Conservation (phyloP, 345 rosid species). For the Citrus sp. region DNA sequence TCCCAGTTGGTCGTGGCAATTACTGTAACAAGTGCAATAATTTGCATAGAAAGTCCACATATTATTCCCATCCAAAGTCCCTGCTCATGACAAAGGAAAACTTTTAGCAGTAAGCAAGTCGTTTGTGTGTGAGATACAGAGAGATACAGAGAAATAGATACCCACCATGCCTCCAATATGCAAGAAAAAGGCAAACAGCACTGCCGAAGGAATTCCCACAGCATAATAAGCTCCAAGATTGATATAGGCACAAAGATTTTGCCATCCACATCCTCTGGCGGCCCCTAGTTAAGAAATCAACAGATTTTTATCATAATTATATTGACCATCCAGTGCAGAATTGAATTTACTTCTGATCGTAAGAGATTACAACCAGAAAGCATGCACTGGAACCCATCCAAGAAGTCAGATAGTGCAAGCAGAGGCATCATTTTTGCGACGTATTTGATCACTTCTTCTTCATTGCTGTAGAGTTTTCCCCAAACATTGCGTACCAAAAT, state of each 20-base stretch:
- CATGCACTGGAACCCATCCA: slow-evolving; percentile 49
- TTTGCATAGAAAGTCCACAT: slow-evolving; percentile 36
- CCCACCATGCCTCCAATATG: slow-evolving; percentile 44
- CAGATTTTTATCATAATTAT: background rate
- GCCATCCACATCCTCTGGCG: slow-evolving; percentile 60
- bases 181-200: slow-evolving; percentile 35
- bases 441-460: slow-evolving; percentile 32
- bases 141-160: background rate
- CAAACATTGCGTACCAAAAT: slow-evolving; percentile 37
- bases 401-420: slow-evolving; percentile 38
- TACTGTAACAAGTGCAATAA: slow-evolving; percentile 35
- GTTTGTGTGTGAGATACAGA: background rate
- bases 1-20: slow-evolving; percentile 38
- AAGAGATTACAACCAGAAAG: slow-evolving; percentile 37
- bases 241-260: slow-evolving; percentile 36
- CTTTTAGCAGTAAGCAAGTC: background rate
- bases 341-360: background rate
- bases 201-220: slow-evolving; percentile 43
- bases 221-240: slow-evolving; percentile 53
- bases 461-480: slow-evolving; percentile 54
- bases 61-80: slow-evolving; percentile 57
- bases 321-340: background rate
- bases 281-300: slow-evolving; percentile 29
- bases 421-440: slow-evolving; percentile 44
- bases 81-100: slow-evolving; percentile 15